Percentiles rank a stretch among this genome's conserved stretches.
These are phyloP conservation scores for Emericellopsis atlantica DNA, from an alignment of 2,329 filamentous ascomycete species.

Conservation along the genomic window DNA sequence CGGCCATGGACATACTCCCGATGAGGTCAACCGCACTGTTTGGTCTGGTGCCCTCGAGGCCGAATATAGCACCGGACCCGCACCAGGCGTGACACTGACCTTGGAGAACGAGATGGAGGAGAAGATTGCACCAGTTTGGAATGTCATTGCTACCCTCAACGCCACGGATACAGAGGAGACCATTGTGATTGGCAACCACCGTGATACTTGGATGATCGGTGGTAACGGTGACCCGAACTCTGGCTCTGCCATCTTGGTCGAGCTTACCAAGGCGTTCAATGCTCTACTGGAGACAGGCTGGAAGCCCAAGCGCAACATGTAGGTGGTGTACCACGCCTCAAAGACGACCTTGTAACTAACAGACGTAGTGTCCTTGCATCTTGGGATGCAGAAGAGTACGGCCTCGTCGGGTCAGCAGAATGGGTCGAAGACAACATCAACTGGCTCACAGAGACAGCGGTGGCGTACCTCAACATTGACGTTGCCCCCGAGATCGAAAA, in stretches of 20 bases:
- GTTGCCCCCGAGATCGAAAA: conserved; percentile 20
- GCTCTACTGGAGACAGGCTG: conserved; percentile 59
- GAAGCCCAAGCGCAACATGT: conserved; percentile 59
- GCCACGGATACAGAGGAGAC: conserved; percentile 66
- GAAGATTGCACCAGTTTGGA: conserved; percentile 57
- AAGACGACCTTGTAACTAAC: not conserved
- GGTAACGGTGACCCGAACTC: conserved; percentile 77
- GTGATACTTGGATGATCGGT: conserved; percentile 76
- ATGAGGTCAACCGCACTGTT: conserved; percentile 46
- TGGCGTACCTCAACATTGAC: conserved; percentile 75
- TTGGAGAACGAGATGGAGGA: conserved; percentile 59
- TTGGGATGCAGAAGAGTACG: conserved; percentile 69
- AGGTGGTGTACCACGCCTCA: conserved; percentile 2
- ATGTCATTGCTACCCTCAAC: conserved; percentile 72
- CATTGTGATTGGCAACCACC: conserved; percentile 66
- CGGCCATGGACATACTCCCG: conserved; percentile 57
- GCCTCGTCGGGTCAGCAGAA: conserved; percentile 67
- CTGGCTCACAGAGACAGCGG: conserved; percentile 58
- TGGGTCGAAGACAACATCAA: conserved; percentile 77
- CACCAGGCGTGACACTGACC: conserved; percentile 47
- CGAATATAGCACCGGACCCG: conserved; percentile 28
- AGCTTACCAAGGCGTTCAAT: conserved; percentile 62
- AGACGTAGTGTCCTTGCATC: conserved; percentile 54
- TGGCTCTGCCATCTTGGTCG: conserved; percentile 64
- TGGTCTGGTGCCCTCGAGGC: conserved; percentile 43